These are phyloP conservation scores for Candida silvicultrix DNA, from an alignment of 805 yeast genomes.

Conservation along the genomic window DNA sequence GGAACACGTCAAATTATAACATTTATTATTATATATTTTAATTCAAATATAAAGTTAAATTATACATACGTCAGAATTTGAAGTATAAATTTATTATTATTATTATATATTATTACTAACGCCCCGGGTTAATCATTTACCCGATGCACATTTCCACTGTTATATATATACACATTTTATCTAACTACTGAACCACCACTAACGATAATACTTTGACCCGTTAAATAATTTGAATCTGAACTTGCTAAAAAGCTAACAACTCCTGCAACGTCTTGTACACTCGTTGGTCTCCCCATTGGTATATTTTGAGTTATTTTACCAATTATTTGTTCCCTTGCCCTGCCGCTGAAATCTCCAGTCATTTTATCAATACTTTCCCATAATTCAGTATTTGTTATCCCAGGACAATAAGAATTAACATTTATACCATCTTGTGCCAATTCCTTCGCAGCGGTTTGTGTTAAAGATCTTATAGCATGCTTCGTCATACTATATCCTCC, in stretches of 20 bases:
- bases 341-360: slow-evolving; percentile 9
- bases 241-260: slow-evolving; percentile 23
- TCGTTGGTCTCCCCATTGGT: slow-evolving; percentile 23
- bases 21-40: too few relatives aligned
- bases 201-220: slow-evolving; percentile 22
- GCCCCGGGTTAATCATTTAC: too few relatives aligned
- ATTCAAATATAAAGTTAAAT: too few relatives aligned
- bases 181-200: slow-evolving; percentile 20
- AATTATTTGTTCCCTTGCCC: slow-evolving; percentile 12
- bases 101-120: too few relatives aligned
- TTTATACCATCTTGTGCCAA: slow-evolving; percentile 23
- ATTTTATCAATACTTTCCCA: slow-evolving; percentile 14
- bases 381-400: slow-evolving; percentile 24
- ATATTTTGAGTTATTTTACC: slow-evolving; percentile 12
- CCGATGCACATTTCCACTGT: too few relatives aligned
- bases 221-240: slow-evolving; percentile 23
- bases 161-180: neutral
- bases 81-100: too few relatives aligned
- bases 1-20: too few relatives aligned
- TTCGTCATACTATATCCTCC: slow-evolving; percentile 29
- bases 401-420: slow-evolving; percentile 27
- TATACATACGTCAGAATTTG: too few relatives aligned
- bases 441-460: slow-evolving; percentile 25
- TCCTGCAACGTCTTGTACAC: slow-evolving; percentile 24
- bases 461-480: slow-evolving; percentile 24